Evolutionary conservation across 768 basidiomycete species (phyloP), one percentile per base, ranked within the genome.

Genomic region (Jaapia argillacea): DNA sequence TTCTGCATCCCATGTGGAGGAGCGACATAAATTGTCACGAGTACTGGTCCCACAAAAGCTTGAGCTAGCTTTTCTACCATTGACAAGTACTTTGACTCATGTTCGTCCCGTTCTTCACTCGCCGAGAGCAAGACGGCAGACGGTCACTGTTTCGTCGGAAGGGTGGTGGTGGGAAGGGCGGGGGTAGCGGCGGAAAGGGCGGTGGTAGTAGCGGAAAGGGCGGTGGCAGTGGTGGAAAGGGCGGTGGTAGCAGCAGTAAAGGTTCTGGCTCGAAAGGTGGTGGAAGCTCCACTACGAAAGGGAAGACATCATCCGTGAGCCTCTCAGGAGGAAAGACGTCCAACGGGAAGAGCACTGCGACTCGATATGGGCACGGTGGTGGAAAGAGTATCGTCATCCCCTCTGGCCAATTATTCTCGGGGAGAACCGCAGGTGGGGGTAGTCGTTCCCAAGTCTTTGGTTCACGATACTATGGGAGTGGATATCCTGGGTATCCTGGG

Each of bases 391-490:
- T 52, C 2, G 57, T 60, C 0, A 76, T 79, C 27, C 63, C 74
- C 2, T 38, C 57, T 10, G 72, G 74, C 2, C 64, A 69, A 39
- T 36, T 58, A 3, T 77, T 77, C 48, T 56, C 65, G 4, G 74
- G 37, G 13, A 10, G 37, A 21, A 38, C 10, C 22, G 37, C 37
- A 6, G 37, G 37, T 10, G 37, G 37, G 10, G 37, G 10, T 10
- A 33, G 10, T 10, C 10, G 28, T 10, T 10, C 10, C 28, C 10
- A 33, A 10, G 16, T 33, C 28, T 33, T 10, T 33, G 28, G 28
- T 10, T 33, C 10, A 33, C 81, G 78, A 24, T 46, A 53, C 3
- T 81, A 80, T 47, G 80, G 79, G 4, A 81, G 77, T 48, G 80
- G 81, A 2, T 81, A 82, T 51, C 79, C 79, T 26, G 73, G 74